Base-by-base conservation (phyloP, 2,329 filamentous ascomycete species). In the Acrodontium crateriforme region DNA sequence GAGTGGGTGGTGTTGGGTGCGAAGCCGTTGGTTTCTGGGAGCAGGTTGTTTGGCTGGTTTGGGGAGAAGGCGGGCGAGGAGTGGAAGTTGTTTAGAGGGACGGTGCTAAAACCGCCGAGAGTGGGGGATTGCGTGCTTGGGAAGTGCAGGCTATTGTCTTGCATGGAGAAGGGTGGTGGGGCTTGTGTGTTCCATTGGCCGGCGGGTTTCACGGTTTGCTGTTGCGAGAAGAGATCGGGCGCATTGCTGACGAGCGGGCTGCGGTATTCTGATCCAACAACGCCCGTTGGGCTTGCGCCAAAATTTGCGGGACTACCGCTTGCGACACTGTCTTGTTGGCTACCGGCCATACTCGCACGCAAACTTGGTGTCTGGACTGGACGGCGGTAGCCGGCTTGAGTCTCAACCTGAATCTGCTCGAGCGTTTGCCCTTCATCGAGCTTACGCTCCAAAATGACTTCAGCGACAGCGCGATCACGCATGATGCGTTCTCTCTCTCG, bases 351-450 rank as follows among this genome's bases (percentile, higher is more conserved):
- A 18, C 38, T 42, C 9, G 42, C 40, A n/a, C 45, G 36, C 16
- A 51, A 29, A 20, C 41, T 49, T 3, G 45, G 42, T 10, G 49
- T 51, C 23, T 47, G 42, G 6, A 53, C 33, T 1, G 49, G 49
- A 12, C 42, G 25, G n/a, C 49, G 38, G 31, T 53, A 52, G 3
- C 41, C 36, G 3, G 47, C 43, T 37, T 52, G 49, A 4, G 42
- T 51, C 32, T 52, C 49, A 27, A 47, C 44, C 28, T 54, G 50
- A 24, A 54, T 49, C 29, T 52, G 49, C 28, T 52, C 47, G 20
- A 49, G 28, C 6, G 42, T 47, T 32, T 49, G 48, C 16, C 47
- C 50, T 24, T 47, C 45, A 26, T 51, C 46, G 15, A 51, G 32
- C 6, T 39, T 47, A 11, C 27, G 29, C n/a, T 30, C 22, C 15